Conservation (phyloP, 352 stramenopile genomes). For the Pythium aristosporum region DNA sequence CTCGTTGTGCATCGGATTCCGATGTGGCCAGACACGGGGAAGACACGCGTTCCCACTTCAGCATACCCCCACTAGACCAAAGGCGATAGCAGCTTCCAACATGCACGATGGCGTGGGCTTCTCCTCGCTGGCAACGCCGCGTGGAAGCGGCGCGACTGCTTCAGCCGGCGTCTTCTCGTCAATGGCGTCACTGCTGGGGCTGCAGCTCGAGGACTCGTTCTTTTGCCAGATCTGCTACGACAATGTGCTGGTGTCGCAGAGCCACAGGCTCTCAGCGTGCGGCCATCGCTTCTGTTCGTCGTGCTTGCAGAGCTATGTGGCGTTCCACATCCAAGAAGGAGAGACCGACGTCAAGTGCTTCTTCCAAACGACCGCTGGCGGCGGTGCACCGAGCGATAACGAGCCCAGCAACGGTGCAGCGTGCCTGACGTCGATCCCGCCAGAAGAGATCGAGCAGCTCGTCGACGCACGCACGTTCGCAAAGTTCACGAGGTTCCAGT, state of each 20-base stretch:
- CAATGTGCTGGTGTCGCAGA: slow-evolving; percentile 36
- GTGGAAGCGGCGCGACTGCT: not conserved
- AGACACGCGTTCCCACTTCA: too few species aligned
- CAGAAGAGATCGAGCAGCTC: slow-evolving; percentile 44
- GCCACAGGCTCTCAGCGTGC: slow-evolving; percentile 42
- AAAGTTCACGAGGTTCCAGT: slow-evolving; percentile 84
- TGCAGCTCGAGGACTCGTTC: slow-evolving; percentile 68
- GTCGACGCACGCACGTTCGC: slow-evolving; percentile 45
- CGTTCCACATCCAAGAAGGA: slow-evolving; percentile 64
- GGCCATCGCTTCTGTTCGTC: slow-evolving; percentile 57
- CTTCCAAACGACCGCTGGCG: slow-evolving; percentile 32
- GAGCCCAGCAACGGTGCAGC: slow-evolving; percentile 26
- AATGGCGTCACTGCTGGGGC: slow-evolving; percentile 48
- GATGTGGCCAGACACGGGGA: not conserved
- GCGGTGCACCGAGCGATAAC: not conserved
- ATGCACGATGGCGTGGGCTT: not conserved
- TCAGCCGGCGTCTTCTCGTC: slow-evolving; percentile 32
- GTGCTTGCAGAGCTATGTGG: slow-evolving; percentile 61
- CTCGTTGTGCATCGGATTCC: too few species aligned
- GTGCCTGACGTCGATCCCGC: slow-evolving; percentile 40
- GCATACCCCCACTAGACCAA: too few species aligned
- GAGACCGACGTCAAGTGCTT: slow-evolving; percentile 65
- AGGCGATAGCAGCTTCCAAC: not conserved
- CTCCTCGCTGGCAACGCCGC: slow-evolving; percentile 7
- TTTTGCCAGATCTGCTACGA: slow-evolving; percentile 80